Percentiles rank a stretch among this genome's conserved stretches.
Conservation (phyloP, 768 basidiomycete species). For the Leccinum incarnatum region DNA sequence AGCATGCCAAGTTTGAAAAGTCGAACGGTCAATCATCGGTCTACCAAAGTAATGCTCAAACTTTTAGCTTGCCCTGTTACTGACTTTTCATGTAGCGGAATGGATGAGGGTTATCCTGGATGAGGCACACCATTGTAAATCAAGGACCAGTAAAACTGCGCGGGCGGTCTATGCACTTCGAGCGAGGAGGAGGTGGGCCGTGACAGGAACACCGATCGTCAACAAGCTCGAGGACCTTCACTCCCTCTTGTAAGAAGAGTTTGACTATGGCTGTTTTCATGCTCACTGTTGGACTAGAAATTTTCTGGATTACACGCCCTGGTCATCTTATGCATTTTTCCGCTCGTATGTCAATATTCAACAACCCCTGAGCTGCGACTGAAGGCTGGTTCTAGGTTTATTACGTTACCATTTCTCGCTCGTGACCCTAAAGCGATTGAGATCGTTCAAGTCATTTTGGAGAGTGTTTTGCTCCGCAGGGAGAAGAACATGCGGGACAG, state of each 20-base stretch:
- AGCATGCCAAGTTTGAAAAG: conserved; percentile 71
- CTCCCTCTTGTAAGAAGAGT: conserved; percentile 68
- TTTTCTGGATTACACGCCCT: conserved; percentile 75
- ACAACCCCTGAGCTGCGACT: not conserved
- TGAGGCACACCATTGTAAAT: conserved; percentile 95
- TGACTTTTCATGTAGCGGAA: conserved; percentile 47
- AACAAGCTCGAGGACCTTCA: conserved; percentile 91
- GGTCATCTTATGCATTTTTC: conserved; percentile 87
- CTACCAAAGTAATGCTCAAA: conserved; percentile 60
- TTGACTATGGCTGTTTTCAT: conserved; percentile 36
- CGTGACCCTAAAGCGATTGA: conserved; percentile 92
- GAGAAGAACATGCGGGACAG: conserved; percentile 92
- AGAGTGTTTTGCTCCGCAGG: conserved; percentile 80
- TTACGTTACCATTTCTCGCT: conserved; percentile 87
- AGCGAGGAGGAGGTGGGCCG: conserved; percentile 82
- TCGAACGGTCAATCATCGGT: conserved; percentile 51
- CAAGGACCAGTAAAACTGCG: conserved; percentile 81
- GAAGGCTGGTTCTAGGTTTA: conserved; percentile 53
- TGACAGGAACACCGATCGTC: conserved; percentile 94
- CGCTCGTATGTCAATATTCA: conserved; percentile 55
- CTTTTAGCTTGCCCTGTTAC: not conserved
- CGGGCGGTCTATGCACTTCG: conserved; percentile 84
- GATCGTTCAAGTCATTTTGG: conserved; percentile 91
- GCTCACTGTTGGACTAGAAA: conserved; percentile 44
- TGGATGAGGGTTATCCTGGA: conserved; percentile 86